Conservation (phyloP, 73 alveolate genomes). For the Uronychia binucleata region DNA sequence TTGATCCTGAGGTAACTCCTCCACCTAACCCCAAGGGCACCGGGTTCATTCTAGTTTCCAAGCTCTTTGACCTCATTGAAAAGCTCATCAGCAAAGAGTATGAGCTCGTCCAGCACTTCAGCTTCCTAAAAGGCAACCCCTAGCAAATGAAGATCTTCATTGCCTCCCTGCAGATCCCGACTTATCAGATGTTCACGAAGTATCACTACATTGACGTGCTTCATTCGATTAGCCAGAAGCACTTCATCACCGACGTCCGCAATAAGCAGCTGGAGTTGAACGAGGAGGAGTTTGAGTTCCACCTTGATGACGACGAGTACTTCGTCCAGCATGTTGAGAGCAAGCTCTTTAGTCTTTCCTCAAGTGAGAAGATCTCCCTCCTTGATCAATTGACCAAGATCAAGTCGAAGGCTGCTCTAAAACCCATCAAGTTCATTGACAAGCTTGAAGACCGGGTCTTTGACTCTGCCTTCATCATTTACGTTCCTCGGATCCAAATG, state of each 20-base stretch:
- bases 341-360: neutral
- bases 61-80: neutral
- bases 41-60: neutral
- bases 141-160: neutral
- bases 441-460: neutral
- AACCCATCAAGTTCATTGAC: neutral
- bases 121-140: neutral
- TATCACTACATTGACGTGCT: slow-evolving; percentile 33
- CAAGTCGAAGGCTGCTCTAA: neutral
- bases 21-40: neutral
- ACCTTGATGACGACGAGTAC: neutral
- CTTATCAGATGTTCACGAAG: neutral
- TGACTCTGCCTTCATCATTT: neutral
- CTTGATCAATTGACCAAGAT: neutral
- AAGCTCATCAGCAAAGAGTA: neutral
- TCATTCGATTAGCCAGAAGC: slow-evolving; percentile 2
- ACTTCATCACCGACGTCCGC: neutral
- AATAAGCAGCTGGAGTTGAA: neutral
- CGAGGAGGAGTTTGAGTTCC: neutral
- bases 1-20: slow-evolving; percentile 39
- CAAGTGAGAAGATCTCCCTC: neutral
- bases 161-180: neutral
- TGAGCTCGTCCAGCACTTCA: neutral
- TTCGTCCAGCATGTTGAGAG: neutral
- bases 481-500: neutral